Evolutionary conservation across 1,139 yeast genomes (phyloP).

Genomic region (Schwanniomyces etchellsii): DNA sequence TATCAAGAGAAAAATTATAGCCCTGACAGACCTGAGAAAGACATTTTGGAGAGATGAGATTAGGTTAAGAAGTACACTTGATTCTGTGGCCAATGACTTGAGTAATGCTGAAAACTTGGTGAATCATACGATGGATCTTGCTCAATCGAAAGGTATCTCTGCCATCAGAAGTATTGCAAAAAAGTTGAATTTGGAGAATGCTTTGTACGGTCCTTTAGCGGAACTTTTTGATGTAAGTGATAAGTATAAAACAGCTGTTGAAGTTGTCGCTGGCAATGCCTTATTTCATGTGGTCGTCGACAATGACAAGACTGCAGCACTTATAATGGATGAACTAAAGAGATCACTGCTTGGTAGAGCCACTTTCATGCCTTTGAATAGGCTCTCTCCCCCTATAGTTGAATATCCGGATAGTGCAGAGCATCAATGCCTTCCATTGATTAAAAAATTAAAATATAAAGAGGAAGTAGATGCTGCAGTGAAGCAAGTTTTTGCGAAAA

Average conservation of each 20-base stretch:
- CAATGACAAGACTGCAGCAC: conserved; percentile 75
- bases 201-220: conserved; percentile 81
- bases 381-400: conserved; percentile 39
- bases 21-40: conserved; percentile 62
- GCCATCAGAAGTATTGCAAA: conserved; percentile 59
- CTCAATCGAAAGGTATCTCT: conserved; percentile 62
- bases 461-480: conserved; percentile 57
- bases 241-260: conserved; percentile 80
- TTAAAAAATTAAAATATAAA: conserved; percentile 63
- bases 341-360: conserved; percentile 74
- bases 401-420: conserved; percentile 53
- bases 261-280: conserved; percentile 83
- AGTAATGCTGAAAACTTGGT: conserved; percentile 53
- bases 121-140: conserved; percentile 69
- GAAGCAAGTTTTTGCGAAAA: conserved; percentile 72
- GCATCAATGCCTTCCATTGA: conserved; percentile 63
- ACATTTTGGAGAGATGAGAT: conserved; percentile 78
- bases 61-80: conserved; percentile 48
- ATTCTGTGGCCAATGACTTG: conserved; percentile 52
- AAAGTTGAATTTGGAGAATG: conserved; percentile 45
- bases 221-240: conserved; percentile 77
- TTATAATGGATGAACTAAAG: conserved; percentile 71
- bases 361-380: conserved; percentile 84
- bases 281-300: conserved; percentile 88
- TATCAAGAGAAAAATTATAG: conserved; percentile 35